These are phyloP conservation scores for Phyllosticta paracitricarpa DNA, from an alignment of 2,329 filamentous ascomycete species.

Conservation along the genomic window DNA sequence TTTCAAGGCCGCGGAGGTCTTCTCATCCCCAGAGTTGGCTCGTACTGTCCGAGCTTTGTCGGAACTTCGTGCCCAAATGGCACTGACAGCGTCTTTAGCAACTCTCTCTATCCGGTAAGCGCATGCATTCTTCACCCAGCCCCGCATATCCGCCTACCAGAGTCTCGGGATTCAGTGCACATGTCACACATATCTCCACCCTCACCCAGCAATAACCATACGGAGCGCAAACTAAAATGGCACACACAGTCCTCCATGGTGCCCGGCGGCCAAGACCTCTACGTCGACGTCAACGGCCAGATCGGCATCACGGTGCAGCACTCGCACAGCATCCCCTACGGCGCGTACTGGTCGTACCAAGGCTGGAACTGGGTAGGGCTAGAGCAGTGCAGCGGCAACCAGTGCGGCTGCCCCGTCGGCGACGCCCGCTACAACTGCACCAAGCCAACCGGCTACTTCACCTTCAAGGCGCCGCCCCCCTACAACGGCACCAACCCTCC, in stretches of 20 bases:
- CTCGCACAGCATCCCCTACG: conserved; percentile 14
- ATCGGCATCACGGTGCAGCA: conserved; percentile 16
- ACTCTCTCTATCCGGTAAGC: conserved; percentile 13
- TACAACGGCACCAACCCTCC: conserved; percentile 5
- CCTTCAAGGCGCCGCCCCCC: conserved; percentile 12
- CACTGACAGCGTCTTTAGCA: conserved; percentile 13
- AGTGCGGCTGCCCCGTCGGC: conserved; percentile 6
- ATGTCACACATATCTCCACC: neutral
- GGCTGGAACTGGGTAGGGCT: conserved; percentile 15
- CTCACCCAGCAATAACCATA: neutral
- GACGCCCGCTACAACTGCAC: conserved; percentile 14
- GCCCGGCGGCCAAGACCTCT: conserved; percentile 17
- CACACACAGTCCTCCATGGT: conserved; percentile 11
- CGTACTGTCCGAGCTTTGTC: conserved; percentile 12
- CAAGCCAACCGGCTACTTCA: conserved; percentile 14
- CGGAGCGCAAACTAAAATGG: neutral
- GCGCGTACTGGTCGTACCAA: conserved; percentile 13
- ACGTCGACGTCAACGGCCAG: conserved; percentile 12
- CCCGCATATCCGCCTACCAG: no score
- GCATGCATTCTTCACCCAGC: neutral
- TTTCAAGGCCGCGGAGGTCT: conserved; percentile 12
- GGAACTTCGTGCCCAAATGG: conserved; percentile 14
- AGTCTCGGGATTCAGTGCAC: neutral
- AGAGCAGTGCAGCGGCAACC: neutral
- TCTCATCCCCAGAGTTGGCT: conserved; percentile 8